A percentile compares a stretch with the other conserved stretches of the same genome.
These are phyloP conservation scores for Penicillium sclerotigenum DNA, from an alignment of 2,329 filamentous ascomycete species.

Conservation along the genomic window DNA sequence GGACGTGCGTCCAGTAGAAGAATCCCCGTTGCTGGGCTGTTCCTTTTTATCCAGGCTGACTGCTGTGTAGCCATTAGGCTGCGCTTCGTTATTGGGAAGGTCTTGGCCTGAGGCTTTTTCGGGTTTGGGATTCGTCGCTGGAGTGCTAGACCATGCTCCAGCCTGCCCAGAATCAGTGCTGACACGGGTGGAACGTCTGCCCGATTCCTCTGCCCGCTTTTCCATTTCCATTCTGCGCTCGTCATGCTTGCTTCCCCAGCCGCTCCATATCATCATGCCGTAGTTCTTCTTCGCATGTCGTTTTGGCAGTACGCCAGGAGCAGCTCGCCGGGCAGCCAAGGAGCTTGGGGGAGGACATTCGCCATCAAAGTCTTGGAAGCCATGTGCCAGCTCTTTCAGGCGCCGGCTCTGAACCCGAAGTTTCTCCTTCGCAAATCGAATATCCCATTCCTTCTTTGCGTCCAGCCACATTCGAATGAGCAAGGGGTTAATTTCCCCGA, in stretches of 20 bases:
- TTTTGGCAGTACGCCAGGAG: slow-evolving; percentile 31
- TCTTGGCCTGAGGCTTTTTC: neutral
- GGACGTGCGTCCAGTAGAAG: neutral
- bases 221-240: slow-evolving; percentile 60
- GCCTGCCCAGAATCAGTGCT: slow-evolving; percentile 31
- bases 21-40: neutral
- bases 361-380: slow-evolving; percentile 68
- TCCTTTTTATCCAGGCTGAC: slow-evolving; percentile 15
- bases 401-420: slow-evolving; percentile 70
- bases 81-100: neutral
- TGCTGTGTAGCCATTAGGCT: neutral
- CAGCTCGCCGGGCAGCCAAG: slow-evolving; percentile 64
- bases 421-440: slow-evolving; percentile 66
- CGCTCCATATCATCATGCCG: slow-evolving; percentile 77
- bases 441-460: slow-evolving; percentile 70
- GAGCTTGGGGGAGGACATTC: slow-evolving; percentile 83
- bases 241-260: slow-evolving; percentile 88
- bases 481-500: slow-evolving; percentile 76
- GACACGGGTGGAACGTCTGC: slow-evolving; percentile 21
- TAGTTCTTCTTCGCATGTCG: slow-evolving; percentile 56
- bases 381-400: slow-evolving; percentile 67
- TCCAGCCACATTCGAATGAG: slow-evolving; percentile 81
- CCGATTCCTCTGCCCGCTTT: slow-evolving; percentile 18
- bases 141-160: slow-evolving; percentile 23
- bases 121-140: slow-evolving; percentile 4